Percentiles rank a stretch among this genome's conserved stretches.
Conservation (phyloP, 2,329 filamentous ascomycete species). For the Scedosporium minutisporum region DNA sequence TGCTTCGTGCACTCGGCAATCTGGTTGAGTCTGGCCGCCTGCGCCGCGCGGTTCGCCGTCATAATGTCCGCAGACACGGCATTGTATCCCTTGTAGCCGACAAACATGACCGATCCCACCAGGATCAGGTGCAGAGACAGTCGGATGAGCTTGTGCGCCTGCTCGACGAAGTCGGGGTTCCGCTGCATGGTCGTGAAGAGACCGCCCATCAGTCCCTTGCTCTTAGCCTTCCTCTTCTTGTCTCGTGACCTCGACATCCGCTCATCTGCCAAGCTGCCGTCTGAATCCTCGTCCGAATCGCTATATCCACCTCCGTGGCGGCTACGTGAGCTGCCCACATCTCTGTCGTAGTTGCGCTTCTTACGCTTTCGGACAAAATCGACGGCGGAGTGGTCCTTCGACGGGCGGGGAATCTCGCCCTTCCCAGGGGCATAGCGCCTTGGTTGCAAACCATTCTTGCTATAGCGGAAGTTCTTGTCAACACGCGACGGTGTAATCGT, state of each 20-base stretch:
- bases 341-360: slow-evolving; percentile 39
- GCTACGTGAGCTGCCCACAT: slow-evolving; percentile 40
- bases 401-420: slow-evolving; percentile 51
- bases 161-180: slow-evolving; percentile 48
- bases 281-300: slow-evolving; percentile 40
- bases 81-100: slow-evolving; percentile 46
- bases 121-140: slow-evolving; percentile 56
- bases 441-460: slow-evolving; percentile 27
- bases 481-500: slow-evolving; percentile 37
- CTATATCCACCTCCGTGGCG: slow-evolving; percentile 23
- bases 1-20: slow-evolving; percentile 65
- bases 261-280: slow-evolving; percentile 21
- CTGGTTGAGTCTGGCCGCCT: slow-evolving; percentile 59
- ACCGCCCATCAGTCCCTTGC: slow-evolving; percentile 27
- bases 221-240: slow-evolving; percentile 16
- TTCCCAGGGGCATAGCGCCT: slow-evolving; percentile 42
- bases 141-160: slow-evolving; percentile 50
- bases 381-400: slow-evolving; percentile 24
- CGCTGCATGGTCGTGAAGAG: slow-evolving; percentile 43
- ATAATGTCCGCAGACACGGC: slow-evolving; percentile 68
- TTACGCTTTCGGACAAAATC: slow-evolving; percentile 46
- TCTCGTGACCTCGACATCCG: slow-evolving; percentile 9
- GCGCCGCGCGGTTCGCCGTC: slow-evolving; percentile 58
- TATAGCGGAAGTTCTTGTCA: slow-evolving; percentile 35
- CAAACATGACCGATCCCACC: slow-evolving; percentile 46